Conservation (phyloP, 192 early-diverging fungal genomes). For the Podila epigama region DNA sequence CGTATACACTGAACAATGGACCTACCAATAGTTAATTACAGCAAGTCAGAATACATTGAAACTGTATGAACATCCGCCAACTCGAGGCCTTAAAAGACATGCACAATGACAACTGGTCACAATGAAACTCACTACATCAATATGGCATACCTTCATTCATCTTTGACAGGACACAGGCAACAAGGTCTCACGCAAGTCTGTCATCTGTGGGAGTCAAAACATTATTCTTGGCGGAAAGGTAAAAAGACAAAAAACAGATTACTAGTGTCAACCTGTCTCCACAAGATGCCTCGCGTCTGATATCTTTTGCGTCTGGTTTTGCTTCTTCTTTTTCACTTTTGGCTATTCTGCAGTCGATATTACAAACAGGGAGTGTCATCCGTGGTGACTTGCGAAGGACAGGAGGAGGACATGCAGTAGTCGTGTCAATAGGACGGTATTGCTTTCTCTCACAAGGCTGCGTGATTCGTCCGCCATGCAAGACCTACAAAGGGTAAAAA, state of each 20-base stretch:
- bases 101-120: no score
- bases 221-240: slow-evolving; percentile 97
- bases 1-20: slow-evolving; percentile 65
- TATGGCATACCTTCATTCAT: background rate
- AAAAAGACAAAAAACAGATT: no score
- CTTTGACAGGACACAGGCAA: slow-evolving; percentile 87
- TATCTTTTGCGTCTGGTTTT: no score
- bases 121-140: background rate
- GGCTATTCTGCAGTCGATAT: slow-evolving; percentile 63
- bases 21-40: slow-evolving; percentile 71
- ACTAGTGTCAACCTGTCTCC: no score
- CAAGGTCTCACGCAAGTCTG: slow-evolving; percentile 91
- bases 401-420: slow-evolving; percentile 86
- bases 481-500: slow-evolving; percentile 85
- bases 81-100: background rate
- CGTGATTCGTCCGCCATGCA: slow-evolving; percentile 93
- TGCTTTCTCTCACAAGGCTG: slow-evolving; percentile 80
- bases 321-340: no score
- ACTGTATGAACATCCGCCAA: slow-evolving; percentile 62
- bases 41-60: slow-evolving; percentile 91
- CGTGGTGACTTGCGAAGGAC: slow-evolving; percentile 92
- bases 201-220: slow-evolving; percentile 95
- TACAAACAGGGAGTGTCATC: slow-evolving; percentile 89
- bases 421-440: slow-evolving; percentile 91
- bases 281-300: no score